Evolutionary conservation across 345 rosid genomes (phyloP), one percentile per base, ranked within the genome.

Genomic region (Corchorus olitorius): DNA sequence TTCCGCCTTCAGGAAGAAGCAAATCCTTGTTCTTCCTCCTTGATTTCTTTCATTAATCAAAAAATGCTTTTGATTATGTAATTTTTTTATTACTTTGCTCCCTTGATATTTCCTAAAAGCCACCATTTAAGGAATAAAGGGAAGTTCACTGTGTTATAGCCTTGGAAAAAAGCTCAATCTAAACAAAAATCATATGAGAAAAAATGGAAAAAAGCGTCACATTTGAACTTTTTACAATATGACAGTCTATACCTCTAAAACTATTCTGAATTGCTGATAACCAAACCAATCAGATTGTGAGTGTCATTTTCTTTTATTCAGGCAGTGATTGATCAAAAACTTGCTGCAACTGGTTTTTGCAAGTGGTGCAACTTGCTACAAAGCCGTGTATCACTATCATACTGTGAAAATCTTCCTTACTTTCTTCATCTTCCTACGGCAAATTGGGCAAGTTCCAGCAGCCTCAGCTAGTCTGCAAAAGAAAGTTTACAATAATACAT

Each of bases 361-460:
- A 27, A 27, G 27, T 27, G 27, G 27, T 27, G 27, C 27, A 27
- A 27, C 27, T 27, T 27, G 27, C 27, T 27, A 27, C 0, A 1
- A 27, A 12, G 3, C 58, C 41, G 46, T 10, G 11, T 43, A 13
- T 55, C 16, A 39, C 71, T 81, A 27, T 27, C 73, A 89, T 52
- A 92, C 97, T 1, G 91, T 91, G 48, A 93, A 96, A 83, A 96
- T 92, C 88, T 85, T 92, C 85, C 93, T 86, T 33, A 96, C 97
- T 84, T 96, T 96, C 91, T 87, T 96, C 88, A 96, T 92, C 70
- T 79, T 88, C 85, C 93, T 83, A 39, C 89, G 89, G 70, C 99
- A 96, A 60, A 96, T 84, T 0, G 99, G 98, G 76, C 98, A 96
- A 14, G 86, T 88, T 9, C 97, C 97, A 6, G 82, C 82, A 15